Evolutionary conservation across 2,329 filamentous ascomycete genomes (phyloP).

Genomic region (Cercospora citrullina): DNA sequence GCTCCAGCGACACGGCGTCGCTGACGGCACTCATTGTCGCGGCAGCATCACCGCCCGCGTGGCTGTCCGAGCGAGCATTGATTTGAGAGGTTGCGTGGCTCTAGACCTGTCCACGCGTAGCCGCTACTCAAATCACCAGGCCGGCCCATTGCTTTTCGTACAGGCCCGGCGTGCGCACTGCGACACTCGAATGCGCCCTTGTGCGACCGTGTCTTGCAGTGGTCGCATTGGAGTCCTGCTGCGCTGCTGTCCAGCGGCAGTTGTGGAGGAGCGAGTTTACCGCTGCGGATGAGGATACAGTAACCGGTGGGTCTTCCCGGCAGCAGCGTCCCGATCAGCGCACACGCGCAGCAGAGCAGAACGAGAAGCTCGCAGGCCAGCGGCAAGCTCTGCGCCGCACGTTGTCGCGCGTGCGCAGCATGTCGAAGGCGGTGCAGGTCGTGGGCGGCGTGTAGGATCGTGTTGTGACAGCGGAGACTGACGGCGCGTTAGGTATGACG

Average conservation of each 20-base stretch:
- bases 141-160: not conserved
- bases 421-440: not conserved
- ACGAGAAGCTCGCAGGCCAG: not conserved
- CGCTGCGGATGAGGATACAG: not conserved
- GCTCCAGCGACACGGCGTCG: not conserved
- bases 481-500: conserved; percentile 11
- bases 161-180: not conserved
- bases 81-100: not conserved
- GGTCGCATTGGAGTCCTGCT: not conserved
- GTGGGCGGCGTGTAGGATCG: not conserved
- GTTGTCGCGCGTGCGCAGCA: not conserved
- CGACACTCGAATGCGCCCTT: not conserved
- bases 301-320: conserved; percentile 6
- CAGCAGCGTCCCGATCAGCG: not conserved
- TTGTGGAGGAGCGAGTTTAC: not conserved
- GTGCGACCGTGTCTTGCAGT: not conserved
- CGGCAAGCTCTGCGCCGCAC: not conserved
- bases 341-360: not conserved
- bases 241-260: not conserved
- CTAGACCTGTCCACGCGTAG: not conserved
- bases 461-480: conserved; percentile 4
- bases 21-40: not conserved
- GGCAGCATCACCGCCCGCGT: not conserved
- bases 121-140: not conserved
- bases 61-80: not conserved